These are phyloP conservation scores for Medicago arabica DNA, from an alignment of 306 rosid genomes.

Conservation along the genomic window DNA sequence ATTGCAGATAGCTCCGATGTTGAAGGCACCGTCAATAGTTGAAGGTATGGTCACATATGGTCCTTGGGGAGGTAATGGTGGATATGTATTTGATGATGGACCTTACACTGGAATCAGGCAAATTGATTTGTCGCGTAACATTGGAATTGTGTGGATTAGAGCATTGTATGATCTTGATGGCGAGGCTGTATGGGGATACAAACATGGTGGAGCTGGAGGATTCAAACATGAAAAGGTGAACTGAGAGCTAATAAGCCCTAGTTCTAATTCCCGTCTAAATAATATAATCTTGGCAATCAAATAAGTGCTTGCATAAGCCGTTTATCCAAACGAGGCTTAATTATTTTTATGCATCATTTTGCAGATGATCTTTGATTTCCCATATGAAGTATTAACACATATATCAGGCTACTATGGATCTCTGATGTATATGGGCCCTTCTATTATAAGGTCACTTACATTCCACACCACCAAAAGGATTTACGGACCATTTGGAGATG, in stretches of 20 bases:
- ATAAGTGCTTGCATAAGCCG: background rate
- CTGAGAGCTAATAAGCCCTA: constrained; percentile 1
- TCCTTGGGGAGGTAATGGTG: constrained; percentile 89
- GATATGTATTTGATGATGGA: constrained; percentile 77
- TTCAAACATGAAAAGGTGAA: constrained; percentile 80
- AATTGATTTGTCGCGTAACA: constrained; percentile 72
- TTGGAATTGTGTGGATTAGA: constrained; percentile 76
- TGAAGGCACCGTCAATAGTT: constrained; percentile 52
- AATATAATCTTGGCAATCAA: background rate
- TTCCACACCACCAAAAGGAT: constrained; percentile 69
- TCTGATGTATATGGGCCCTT: constrained; percentile 80
- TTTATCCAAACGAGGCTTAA: background rate
- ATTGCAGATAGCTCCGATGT: constrained; percentile 41
- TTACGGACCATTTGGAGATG: constrained; percentile 91
- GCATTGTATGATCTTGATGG: constrained; percentile 75
- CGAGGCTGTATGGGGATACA: constrained; percentile 69
- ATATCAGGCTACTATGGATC: constrained; percentile 79
- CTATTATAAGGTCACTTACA: constrained; percentile 70
- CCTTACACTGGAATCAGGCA: constrained; percentile 66
- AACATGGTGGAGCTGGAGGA: constrained; percentile 86
- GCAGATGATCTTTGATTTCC: constrained; percentile 81
- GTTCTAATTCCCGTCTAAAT: background rate
- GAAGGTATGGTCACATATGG: constrained; percentile 73
- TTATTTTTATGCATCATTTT: constrained; percentile 28
- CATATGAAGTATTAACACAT: constrained; percentile 82